A percentile compares a stretch with the other conserved stretches of the same genome.
phyloP scores from a whole-genome alignment of 2,329 filamentous ascomycete genomes.

The Sclerotinia sclerotiorum region DNA sequence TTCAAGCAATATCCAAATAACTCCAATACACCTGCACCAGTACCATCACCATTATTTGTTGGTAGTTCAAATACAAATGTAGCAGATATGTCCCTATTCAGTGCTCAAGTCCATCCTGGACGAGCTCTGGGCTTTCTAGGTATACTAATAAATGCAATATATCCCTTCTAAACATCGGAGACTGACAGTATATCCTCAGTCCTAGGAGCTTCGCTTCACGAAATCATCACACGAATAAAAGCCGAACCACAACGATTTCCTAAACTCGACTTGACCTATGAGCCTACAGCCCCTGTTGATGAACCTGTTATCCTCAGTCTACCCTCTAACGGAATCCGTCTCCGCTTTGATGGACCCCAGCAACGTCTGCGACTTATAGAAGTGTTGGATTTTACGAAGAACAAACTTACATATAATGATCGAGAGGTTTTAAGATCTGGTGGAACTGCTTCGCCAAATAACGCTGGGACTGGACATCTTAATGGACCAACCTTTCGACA shows the following conservation, averaged over 20 bases:
- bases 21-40: neutral
- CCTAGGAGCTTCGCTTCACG: slow-evolving; percentile 87
- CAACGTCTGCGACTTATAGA: slow-evolving; percentile 90
- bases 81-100: slow-evolving; percentile 48
- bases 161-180: slow-evolving; percentile 3
- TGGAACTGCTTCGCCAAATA: slow-evolving; percentile 42
- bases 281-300: slow-evolving; percentile 68
- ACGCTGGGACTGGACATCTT: slow-evolving; percentile 36
- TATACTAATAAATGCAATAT: slow-evolving; percentile 40
- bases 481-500: slow-evolving; percentile 78
- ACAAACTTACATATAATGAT: slow-evolving; percentile 76
- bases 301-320: slow-evolving; percentile 75
- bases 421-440: slow-evolving; percentile 72
- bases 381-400: slow-evolving; percentile 85
- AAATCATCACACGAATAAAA: slow-evolving; percentile 83
- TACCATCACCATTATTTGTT: neutral
- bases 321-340: slow-evolving; percentile 79
- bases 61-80: slow-evolving; percentile 30
- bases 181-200: slow-evolving; percentile 50
- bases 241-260: slow-evolving; percentile 81
- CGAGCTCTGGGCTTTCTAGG: slow-evolving; percentile 51
- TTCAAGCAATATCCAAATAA: neutral
- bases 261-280: slow-evolving; percentile 79
- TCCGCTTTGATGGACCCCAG: slow-evolving; percentile 91
- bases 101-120: slow-evolving; percentile 65